Evolutionary conservation across 192 early-diverging fungal species (phyloP), one percentile per base, ranked within the genome.

Genomic region (Jimgerdemannia lactiflua): DNA sequence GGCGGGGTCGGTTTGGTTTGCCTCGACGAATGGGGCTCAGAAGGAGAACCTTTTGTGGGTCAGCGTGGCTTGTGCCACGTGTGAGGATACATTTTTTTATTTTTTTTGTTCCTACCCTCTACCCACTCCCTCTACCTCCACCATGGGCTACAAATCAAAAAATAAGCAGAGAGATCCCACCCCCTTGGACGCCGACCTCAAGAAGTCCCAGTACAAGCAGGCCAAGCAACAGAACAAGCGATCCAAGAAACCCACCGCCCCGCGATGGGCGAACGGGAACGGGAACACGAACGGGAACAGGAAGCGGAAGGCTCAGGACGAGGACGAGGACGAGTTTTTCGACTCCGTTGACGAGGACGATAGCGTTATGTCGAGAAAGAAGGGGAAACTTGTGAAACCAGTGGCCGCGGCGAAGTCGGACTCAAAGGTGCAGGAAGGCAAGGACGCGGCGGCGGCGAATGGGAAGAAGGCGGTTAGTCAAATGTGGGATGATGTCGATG

Each of bases 151-250:
- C 49, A 68, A 70, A 4, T 72, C 78, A 72, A 79, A 73, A 40
- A 83, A 78, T 64, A 83, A 83, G 72, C 81, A 83, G 77, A 65
- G 19, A 20, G 42, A 70, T 73, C 81, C 81, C 59, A 67, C 69
- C 65, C 81, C 81, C 54, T 59, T 83, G 4, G 65, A 64, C 63
- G 75, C 73, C 40, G 3, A 71, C 70, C 49, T 68, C 18, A 69
- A 43, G 3, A 75, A 75, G 29, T 43, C 43, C 65, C 49, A 43
- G 43, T 42, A 67, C 65, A 75, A 29, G 29, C 59, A 19, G 20
- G 65, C 3, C 44, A 74, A 65, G 40, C 42, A 18, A 74, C 65
- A 74, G 67, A 63, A 19, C 10, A 66, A 8, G 8, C 54, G 72
- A 65, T 10, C 29, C 19, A 64, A 65, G 14, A 64, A 74, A 41